A percentile compares a stretch with the other conserved stretches of the same genome.
phyloP scores from a whole-genome alignment of 2,329 filamentous ascomycete species.

The Paraphoma chrysanthemicola region DNA sequence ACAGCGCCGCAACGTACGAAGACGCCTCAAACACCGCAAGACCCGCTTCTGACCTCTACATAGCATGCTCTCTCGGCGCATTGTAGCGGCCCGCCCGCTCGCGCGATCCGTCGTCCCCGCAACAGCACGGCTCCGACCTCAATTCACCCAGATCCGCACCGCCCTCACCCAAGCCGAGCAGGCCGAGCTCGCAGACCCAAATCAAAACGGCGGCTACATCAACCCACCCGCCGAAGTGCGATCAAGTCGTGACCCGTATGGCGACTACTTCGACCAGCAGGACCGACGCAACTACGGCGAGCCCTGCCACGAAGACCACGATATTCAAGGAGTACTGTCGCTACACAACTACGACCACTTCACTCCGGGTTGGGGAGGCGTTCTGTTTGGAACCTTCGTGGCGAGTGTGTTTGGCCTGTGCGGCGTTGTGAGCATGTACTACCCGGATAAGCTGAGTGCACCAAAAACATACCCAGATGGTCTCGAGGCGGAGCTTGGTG shows the following conservation, averaged over 20 bases:
- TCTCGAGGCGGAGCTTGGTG: conserved; percentile 57
- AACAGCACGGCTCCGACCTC: conserved; percentile 33
- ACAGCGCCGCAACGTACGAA: conserved; percentile 37
- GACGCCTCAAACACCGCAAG: conserved; percentile 16
- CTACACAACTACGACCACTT: conserved; percentile 89
- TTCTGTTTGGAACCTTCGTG: conserved; percentile 59
- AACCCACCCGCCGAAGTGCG: conserved; percentile 84
- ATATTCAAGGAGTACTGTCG: conserved; percentile 87
- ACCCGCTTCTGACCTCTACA: conserved; percentile 50
- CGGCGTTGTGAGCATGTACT: conserved; percentile 47
- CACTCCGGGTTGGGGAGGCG: conserved; percentile 73
- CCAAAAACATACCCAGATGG: conserved; percentile 57
- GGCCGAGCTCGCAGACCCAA: conserved; percentile 61
- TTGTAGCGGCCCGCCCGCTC: conserved; percentile 51
- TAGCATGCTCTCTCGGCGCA: conserved; percentile 54
- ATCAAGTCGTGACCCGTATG: conserved; percentile 90
- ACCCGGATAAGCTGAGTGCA: conserved; percentile 55
- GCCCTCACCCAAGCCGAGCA: conserved; percentile 41
- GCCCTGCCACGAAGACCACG: conserved; percentile 95
- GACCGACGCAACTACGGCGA: conserved; percentile 97
- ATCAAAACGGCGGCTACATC: conserved; percentile 84
- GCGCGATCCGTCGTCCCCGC: conserved; percentile 43
- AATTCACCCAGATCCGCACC: conserved; percentile 48
- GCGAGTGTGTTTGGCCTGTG: conserved; percentile 50
- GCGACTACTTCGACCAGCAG: conserved; percentile 96